Base-by-base conservation (phyloP, 306 rosid species). In the Prunus mongolica region DNA sequence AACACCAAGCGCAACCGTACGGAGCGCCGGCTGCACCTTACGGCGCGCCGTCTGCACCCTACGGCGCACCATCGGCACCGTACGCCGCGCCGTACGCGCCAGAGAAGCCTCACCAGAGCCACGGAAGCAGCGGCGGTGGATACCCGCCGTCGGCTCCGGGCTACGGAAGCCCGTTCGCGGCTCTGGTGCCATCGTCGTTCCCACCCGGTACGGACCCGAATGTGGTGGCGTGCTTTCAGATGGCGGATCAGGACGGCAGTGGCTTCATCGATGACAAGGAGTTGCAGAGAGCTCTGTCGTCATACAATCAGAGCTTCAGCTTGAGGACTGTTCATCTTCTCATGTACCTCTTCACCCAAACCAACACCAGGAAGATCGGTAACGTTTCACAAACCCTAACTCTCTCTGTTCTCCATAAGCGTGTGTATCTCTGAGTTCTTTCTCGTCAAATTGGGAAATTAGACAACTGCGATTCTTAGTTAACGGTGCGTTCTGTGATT, bases 141-240 rank as follows among this genome's bases (percentile, higher is more conserved):
- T 94, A 90, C 56, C 95, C 91, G 2, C 79, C 96, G 6, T 61
- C 85, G 16, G 50, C 71, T 15, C 70, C 79, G 0, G 65, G 76
- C 4, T 83, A 90, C 72, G 86, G 45, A 0, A 88, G 57, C 67
- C 91, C 96, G 7, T 90, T 95, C 77, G 89, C 93, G 12, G 47
- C 96, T 45, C 88, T 95, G 30, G 77, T 95, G 28, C 97, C 97
- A 30, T 92, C 99, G 67, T 67, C 82, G 27, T 95, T 95, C 73
- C 97, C 99, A 4, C 99, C 97, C 0, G 97, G 97, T 0, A 95
- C 97, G 8, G 97, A 95, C 79, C 99, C 99, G 0, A 92, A 49
- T 82, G 76, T 95, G 25, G 71, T 95, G 0, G 87, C 99, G 0
- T 95, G 99, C 87, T 95, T 95, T 51, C 93, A 87, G 82, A 4